Evolutionary conservation across 1,284 basidiomycete genomes (phyloP).

Genomic region (Sanghuangporus baumii): DNA sequence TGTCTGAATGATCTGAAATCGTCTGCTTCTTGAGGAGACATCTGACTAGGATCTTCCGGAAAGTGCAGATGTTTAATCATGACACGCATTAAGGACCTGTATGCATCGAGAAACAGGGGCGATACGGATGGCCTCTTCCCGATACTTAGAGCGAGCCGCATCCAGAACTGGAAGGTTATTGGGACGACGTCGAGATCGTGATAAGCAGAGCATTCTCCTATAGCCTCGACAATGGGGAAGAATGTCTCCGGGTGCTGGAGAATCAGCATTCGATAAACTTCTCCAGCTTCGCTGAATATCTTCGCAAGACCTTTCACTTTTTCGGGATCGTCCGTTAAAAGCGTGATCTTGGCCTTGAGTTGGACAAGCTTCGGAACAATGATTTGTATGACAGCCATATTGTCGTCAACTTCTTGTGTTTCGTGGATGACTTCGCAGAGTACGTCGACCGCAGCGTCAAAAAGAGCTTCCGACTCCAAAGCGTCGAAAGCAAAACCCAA

Average conservation of each 20-base stretch:
- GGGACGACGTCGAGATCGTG: constrained; percentile 94
- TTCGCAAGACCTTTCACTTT: constrained; percentile 87
- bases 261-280: constrained; percentile 90
- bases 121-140: constrained; percentile 68
- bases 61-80: constrained; percentile 94
- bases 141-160: constrained; percentile 80
- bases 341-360: constrained; percentile 59
- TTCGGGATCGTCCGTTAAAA: constrained; percentile 74
- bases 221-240: constrained; percentile 91
- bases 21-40: constrained; percentile 85
- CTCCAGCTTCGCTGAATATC: constrained; percentile 93
- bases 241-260: constrained; percentile 87
- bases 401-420: constrained; percentile 96
- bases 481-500: constrained; percentile 83
- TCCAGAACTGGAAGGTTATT: constrained; percentile 99
- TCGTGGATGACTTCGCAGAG: constrained; percentile 96
- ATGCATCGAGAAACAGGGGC: constrained; percentile 74
- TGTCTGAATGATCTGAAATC: constrained; percentile 95
- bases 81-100: constrained; percentile 77
- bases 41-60: constrained; percentile 61
- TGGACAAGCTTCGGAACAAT: constrained; percentile 82
- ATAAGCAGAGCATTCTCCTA: constrained; percentile 91
- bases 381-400: constrained; percentile 82
- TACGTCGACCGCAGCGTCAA: constrained; percentile 89
- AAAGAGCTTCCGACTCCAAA: constrained; percentile 78